Evolutionary conservation across 2,329 filamentous ascomycete species (phyloP).

Genomic region (Pseudogymnoascus sp.): DNA sequence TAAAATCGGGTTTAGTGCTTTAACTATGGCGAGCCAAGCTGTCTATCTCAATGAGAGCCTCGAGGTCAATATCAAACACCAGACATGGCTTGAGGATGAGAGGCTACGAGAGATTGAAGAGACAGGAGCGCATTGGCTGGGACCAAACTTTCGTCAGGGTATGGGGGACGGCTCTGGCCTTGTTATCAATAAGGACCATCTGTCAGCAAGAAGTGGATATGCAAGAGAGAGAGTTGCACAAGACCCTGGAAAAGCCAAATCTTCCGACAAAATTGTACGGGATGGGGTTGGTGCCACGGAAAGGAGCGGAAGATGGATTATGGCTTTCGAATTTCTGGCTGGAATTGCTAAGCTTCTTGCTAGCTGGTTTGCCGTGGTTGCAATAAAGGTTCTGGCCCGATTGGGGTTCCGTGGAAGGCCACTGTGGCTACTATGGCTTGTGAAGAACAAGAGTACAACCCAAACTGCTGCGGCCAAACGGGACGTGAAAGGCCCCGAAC

Average conservation of each 20-base stretch:
- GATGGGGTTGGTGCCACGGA: slow-evolving; percentile 73
- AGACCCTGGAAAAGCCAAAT: slow-evolving; percentile 37
- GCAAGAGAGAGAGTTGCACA: slow-evolving; percentile 61
- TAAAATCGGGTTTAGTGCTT: slow-evolving; percentile 74
- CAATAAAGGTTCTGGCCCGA: slow-evolving; percentile 38
- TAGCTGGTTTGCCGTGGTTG: slow-evolving; percentile 28
- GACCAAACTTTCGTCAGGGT: slow-evolving; percentile 25
- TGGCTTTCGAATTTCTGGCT: slow-evolving; percentile 65
- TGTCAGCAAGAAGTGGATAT: slow-evolving; percentile 50
- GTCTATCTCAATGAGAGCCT: slow-evolving; percentile 91
- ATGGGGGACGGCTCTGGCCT: slow-evolving; percentile 25
- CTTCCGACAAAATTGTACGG: slow-evolving; percentile 37
- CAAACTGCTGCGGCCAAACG: slow-evolving; percentile 12
- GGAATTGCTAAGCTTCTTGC: slow-evolving; percentile 61
- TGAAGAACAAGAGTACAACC: slow-evolving; percentile 16
- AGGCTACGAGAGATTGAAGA: slow-evolving; percentile 67
- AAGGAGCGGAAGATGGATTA: slow-evolving; percentile 67
- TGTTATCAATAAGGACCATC: slow-evolving; percentile 23
- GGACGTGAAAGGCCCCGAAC: slow-evolving; percentile 23
- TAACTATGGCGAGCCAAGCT: slow-evolving; percentile 90
- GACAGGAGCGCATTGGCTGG: slow-evolving; percentile 28
- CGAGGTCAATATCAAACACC: slow-evolving; percentile 59
- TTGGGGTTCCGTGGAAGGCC: slow-evolving; percentile 55
- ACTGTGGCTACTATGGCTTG: slow-evolving; percentile 46
- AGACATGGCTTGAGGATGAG: slow-evolving; percentile 90